Evolutionary conservation across 768 basidiomycete genomes (phyloP).

Genomic region (Rhodosporidiobolus sp.): DNA sequence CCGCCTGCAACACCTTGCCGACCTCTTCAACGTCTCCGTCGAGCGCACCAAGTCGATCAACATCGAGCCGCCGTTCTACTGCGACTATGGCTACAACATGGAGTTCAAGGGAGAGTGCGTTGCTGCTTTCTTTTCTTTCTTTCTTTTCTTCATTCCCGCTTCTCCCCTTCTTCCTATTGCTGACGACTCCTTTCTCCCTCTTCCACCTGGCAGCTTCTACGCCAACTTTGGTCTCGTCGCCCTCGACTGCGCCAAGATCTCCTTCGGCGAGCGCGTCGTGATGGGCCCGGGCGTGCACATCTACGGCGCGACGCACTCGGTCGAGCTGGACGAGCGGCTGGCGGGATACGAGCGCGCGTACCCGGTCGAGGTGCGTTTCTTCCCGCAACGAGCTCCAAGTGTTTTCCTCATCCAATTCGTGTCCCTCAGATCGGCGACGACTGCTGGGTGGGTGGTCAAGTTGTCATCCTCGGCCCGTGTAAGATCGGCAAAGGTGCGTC

Average conservation of each 20-base stretch:
- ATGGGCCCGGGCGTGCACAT: constrained; percentile 32
- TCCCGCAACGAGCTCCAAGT: background rate
- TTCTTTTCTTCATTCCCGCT: background rate
- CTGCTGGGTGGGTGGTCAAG: constrained; percentile 34
- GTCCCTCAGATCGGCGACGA: background rate
- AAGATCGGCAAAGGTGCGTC: constrained; percentile 27
- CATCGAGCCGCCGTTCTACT: constrained; percentile 32
- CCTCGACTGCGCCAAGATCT: constrained; percentile 34
- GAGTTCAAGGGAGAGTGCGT: constrained; percentile 31
- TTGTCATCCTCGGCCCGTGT: constrained; percentile 25
- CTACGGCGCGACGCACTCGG: constrained; percentile 36
- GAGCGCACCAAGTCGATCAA: background rate
- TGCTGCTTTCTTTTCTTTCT: too few species aligned
- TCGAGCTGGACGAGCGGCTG: constrained; percentile 29
- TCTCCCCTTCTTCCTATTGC: background rate
- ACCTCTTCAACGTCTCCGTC: constrained; percentile 18
- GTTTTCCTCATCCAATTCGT: too few species aligned
- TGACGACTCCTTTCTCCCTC: background rate
- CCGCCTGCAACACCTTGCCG: constrained; percentile 34
- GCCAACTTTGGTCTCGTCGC: background rate
- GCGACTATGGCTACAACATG: constrained; percentile 37
- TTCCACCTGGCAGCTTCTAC: background rate
- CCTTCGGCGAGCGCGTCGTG: constrained; percentile 35
- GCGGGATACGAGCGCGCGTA: constrained; percentile 37
- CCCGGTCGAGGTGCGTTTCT: constrained; percentile 11